These are phyloP conservation scores for Populus alba DNA, from an alignment of 345 rosid genomes.

Conservation along the genomic window DNA sequence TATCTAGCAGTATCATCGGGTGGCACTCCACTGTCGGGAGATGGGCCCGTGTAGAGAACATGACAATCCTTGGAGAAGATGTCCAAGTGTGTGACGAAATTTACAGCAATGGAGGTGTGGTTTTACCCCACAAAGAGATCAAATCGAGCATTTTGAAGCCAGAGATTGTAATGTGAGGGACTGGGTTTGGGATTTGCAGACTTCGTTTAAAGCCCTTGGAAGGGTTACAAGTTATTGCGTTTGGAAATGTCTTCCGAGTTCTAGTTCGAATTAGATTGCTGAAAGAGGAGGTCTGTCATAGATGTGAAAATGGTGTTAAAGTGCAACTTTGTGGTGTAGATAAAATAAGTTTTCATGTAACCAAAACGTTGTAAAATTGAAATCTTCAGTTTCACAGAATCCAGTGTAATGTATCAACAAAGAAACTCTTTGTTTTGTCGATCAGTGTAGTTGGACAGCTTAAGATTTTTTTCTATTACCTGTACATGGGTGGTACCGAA, in stretches of 20 bases:
- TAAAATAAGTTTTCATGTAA: not conserved
- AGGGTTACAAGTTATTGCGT: constrained; percentile 4
- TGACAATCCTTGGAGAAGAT: constrained; percentile 97
- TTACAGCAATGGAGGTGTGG: constrained; percentile 96
- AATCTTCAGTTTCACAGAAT: not conserved
- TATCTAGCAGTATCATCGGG: constrained; percentile 90
- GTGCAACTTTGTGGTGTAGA: not conserved
- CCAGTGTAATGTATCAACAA: not conserved
- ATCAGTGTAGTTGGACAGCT: not conserved
- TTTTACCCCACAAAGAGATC: constrained; percentile 95
- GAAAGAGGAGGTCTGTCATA: not conserved
- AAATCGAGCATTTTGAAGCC: constrained; percentile 97
- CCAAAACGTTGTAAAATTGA: constrained; percentile 1
- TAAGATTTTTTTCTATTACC: too few relatives aligned
- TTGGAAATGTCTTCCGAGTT: not conserved
- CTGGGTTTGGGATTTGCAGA: not conserved
- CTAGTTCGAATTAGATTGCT: not conserved
- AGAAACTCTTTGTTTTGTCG: not conserved
- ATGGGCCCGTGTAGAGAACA: constrained; percentile 96
- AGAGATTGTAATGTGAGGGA: constrained; percentile 85
- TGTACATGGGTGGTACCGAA: too few relatives aligned
- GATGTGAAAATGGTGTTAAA: constrained; percentile 11
- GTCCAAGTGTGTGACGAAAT: constrained; percentile 93
- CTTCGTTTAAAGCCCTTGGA: not conserved
- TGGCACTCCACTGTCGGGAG: constrained; percentile 98